These are phyloP conservation scores for Ilyonectria sp. DNA, from an alignment of 2,329 filamentous ascomycete genomes.

Conservation along the genomic window DNA sequence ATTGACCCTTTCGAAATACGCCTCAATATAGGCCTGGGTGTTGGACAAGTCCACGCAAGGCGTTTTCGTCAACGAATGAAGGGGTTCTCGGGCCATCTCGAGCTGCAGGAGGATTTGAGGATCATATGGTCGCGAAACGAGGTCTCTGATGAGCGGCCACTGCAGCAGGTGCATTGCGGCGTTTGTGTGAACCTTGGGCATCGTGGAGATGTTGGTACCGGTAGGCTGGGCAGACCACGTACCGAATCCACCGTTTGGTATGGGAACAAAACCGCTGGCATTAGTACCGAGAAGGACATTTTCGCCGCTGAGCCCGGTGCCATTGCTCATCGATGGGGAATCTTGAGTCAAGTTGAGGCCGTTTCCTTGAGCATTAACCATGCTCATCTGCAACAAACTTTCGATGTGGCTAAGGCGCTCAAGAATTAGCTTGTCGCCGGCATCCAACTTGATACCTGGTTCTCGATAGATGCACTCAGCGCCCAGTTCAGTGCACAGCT, in stretches of 20 bases:
- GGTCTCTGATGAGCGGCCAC: slow-evolving; percentile 84
- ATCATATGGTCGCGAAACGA: slow-evolving; percentile 84
- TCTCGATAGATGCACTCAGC: slow-evolving; percentile 89
- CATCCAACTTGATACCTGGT: slow-evolving; percentile 88
- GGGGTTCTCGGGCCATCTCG: slow-evolving; percentile 84
- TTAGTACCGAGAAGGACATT: slow-evolving; percentile 61
- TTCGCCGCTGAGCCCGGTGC: slow-evolving; percentile 73
- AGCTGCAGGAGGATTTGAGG: slow-evolving; percentile 86
- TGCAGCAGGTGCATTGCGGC: slow-evolving; percentile 84
- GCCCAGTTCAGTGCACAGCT: slow-evolving; percentile 85
- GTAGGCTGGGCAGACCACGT: slow-evolving; percentile 75
- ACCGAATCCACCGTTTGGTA: slow-evolving; percentile 77
- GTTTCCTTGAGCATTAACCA: slow-evolving; percentile 66
- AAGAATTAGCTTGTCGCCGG: slow-evolving; percentile 87
- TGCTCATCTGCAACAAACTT: slow-evolving; percentile 80
- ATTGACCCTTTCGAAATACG: slow-evolving; percentile 86
- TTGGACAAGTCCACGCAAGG: slow-evolving; percentile 81
- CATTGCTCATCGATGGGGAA: slow-evolving; percentile 76
- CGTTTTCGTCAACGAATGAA: slow-evolving; percentile 76
- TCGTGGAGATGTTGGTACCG: slow-evolving; percentile 81
- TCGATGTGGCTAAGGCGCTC: slow-evolving; percentile 86
- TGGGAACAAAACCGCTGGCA: slow-evolving; percentile 65
- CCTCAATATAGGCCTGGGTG: slow-evolving; percentile 81
- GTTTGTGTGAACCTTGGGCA: slow-evolving; percentile 89
- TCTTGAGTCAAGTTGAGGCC: slow-evolving; percentile 71